A percentile compares a stretch with the other conserved stretches of the same genome.
Evolutionary conservation across 257 asterid genomes (phyloP).

Genomic region (Eucommia ulmoides): DNA sequence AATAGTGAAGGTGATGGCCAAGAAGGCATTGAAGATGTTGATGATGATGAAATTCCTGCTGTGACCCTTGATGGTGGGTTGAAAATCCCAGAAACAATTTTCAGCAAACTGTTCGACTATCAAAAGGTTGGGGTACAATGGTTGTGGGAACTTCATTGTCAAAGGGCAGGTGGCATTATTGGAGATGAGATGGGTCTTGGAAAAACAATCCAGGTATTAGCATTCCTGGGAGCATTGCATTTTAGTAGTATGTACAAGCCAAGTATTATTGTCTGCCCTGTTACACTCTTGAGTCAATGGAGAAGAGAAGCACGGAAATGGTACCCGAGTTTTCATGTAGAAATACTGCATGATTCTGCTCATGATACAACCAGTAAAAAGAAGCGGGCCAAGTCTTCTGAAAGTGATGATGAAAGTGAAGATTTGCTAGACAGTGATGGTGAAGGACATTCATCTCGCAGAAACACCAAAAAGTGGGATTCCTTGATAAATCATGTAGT

Average conservation of each 20-base stretch:
- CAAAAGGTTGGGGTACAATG: conserved; percentile 98
- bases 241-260: conserved; percentile 82
- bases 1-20: conserved; percentile 38
- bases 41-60: conserved; percentile 38
- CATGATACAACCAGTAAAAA: conserved; percentile 38
- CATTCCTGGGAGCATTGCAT: conserved; percentile 90
- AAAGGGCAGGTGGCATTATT: conserved; percentile 91
- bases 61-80: conserved; percentile 91
- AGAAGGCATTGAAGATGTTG: conserved; percentile 39
- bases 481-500: conserved; percentile 63
- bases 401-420: conserved; percentile 65
- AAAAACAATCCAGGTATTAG: conserved; percentile 79
- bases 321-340: conserved; percentile 75
- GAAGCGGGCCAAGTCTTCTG: conserved; percentile 40
- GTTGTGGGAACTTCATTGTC: conserved; percentile 99
- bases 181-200: conserved; percentile 99
- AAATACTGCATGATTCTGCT: conserved; percentile 87
- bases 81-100: conserved; percentile 61
- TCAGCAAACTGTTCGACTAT: conserved; percentile 71
- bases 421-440: conserved; percentile 38
- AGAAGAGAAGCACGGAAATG: conserved; percentile 83
- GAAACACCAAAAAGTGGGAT: conserved; percentile 57
- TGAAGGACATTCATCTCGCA: conserved; percentile 39
- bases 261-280: conserved; percentile 88
- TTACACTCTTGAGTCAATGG: conserved; percentile 90